Base-by-base conservation (phyloP, 164 flowering plant species). In the Houttuynia cordata region DNA sequence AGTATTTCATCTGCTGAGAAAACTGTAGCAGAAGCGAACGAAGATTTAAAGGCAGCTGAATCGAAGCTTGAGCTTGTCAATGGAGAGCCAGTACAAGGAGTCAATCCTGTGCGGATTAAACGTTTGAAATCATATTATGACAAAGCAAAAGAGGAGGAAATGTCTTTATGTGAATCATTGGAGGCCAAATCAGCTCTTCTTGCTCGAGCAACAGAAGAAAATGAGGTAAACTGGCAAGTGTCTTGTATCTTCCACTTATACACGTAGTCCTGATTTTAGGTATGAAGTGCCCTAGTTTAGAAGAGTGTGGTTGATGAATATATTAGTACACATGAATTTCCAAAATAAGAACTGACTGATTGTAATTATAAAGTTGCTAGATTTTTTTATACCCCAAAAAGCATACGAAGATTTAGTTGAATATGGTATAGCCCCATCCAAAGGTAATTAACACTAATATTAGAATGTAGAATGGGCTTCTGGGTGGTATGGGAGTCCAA, bases 121-220 rank as follows among this genome's bases (percentile, higher is more conserved):
- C 93, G 93, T 22, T 75, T 94, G 77, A 86, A 81, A 75, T 72
- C 75, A 8, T 63, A 53, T 63, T 84, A 81, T 61, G 88, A 87
- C 45, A 88, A 71, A 60, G 74, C 89, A 51, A 80, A 80, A 63
- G 91, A 86, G 68, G 83, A 81, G 61, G 88, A 76, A 64, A 66
- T 74, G 53, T 82, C 97, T 47, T 60, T 72, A 21, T 83, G 78
- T 20, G 96, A 88, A 25, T 79, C 96, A 57, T 77, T 91, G 59
- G 91, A 88, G 68, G 93, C 96, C 50, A 94, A 94, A 70, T 92
- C 84, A 64, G 96, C 97, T 68, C 95, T 94, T 66, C 80, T 91
- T 67, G 70, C 81, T 62, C 83, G 95, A 62, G 99, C 99, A 10
- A 64, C 74, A 22, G 77, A 70, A 59, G 99, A 94, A 71, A 91